Base-by-base conservation (phyloP, 1,284 basidiomycete species). In the Malassezia pachydermatis region DNA sequence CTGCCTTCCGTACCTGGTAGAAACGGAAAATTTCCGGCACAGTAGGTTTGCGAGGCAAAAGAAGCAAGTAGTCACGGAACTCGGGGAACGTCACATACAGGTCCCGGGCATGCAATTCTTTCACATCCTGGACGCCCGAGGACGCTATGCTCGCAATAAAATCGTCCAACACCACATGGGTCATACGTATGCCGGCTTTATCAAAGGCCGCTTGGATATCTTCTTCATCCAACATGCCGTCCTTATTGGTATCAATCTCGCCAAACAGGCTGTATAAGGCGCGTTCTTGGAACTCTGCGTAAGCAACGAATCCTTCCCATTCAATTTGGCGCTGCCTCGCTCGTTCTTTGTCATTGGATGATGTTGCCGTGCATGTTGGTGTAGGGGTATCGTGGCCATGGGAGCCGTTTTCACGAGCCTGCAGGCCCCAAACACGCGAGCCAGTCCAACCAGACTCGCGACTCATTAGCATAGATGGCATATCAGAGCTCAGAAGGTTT, bases 291-390 rank as follows among this genome's bases (percentile, higher is more conserved):
- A 59, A 51, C 36, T 70, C 68, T 19, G 68, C 67, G 45, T 70
- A 71, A 17, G 63, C 60, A 20, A 71, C 51, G 44, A 71, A 71
- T 1, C 67, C 68, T 33, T 71, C 67, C 68, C 68, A 71, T 40
- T 71, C 68, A 29, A 71, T 66, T 49, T 65, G 61, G 13, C 63
- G 51, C 48, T 68, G 63, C 4, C 65, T 48, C 5, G 48, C 51
- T 17, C 65, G 65, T 58, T 36, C 57, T 62, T 23, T 30, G 17
- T 64, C 60, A 5, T 28, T 34, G 1, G 16, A 8, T 47, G 53
- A 3, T 5, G 25, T 10, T 22, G 29, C 13, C n/a, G n/a, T n/a
- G n/a, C n/a, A n/a, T n/a, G n/a, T n/a, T n/a, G n/a, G n/a, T n/a
- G n/a, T n/a, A 10, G 41, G 47, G 40, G 47, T 49, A 49, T 49